Evolutionary conservation across 1,284 basidiomycete species (phyloP).

Genomic region (Naganishia liquefaciens): DNA sequence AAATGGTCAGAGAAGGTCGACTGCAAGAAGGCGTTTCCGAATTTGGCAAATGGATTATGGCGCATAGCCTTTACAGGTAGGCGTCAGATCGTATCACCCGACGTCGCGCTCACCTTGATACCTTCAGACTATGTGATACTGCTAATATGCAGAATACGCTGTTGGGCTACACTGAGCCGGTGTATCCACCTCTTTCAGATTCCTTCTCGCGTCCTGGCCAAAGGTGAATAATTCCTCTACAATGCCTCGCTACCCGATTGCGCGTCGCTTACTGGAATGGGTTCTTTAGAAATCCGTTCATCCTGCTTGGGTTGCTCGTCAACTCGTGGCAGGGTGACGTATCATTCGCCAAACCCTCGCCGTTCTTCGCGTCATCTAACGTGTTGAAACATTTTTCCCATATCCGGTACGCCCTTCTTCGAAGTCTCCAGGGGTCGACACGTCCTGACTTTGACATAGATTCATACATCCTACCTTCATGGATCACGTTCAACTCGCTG

Average conservation of each 20-base stretch:
- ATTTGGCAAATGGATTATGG: conserved; percentile 23
- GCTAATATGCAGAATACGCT: conserved; percentile 26
- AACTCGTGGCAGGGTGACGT: conserved; percentile 24
- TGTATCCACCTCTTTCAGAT: conserved; percentile 17
- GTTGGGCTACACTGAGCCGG: conserved; percentile 13
- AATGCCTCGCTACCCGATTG: neutral
- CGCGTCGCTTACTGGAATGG: neutral
- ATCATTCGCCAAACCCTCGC: conserved; percentile 10
- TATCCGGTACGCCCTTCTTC: conserved; percentile 2
- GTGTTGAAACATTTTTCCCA: conserved; percentile 8
- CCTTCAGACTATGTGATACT: conserved; percentile 8
- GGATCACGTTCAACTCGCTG: conserved; percentile 40
- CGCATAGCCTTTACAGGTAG: conserved; percentile 19
- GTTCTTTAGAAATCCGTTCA: conserved; percentile 12
- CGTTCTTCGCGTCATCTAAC: conserved; percentile 22
- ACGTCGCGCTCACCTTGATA: no score
- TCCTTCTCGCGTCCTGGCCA: conserved; percentile 18
- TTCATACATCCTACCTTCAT: conserved; percentile 42
- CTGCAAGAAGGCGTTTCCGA: conserved; percentile 19
- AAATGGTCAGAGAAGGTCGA: conserved; percentile 10
- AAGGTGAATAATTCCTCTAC: neutral
- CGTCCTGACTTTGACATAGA: conserved; percentile 38
- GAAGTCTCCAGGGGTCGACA: neutral
- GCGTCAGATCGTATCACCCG: neutral
- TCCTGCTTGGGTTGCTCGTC: conserved; percentile 9